phyloP scores from a whole-genome alignment of 2,329 filamentous ascomycete species.

The Catunica adiposa region DNA sequence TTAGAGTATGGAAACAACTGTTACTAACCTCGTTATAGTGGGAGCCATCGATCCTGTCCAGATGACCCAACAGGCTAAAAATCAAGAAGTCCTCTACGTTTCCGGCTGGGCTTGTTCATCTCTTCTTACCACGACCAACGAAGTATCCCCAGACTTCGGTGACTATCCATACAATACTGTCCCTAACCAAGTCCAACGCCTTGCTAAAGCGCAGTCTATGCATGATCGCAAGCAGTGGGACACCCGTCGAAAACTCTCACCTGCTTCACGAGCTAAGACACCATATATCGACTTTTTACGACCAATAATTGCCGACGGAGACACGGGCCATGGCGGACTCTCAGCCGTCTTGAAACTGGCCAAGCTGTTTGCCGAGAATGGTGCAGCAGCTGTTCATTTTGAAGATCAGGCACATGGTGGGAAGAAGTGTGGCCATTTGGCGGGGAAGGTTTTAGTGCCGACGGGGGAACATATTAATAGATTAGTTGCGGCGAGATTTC shows the following conservation, averaged over 20 bases:
- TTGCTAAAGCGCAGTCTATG: constrained; percentile 92
- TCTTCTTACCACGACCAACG: constrained; percentile 82
- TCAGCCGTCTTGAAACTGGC: constrained; percentile 89
- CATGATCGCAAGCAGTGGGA: constrained; percentile 96
- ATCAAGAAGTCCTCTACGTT: constrained; percentile 91
- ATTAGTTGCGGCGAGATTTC: constrained; percentile 77
- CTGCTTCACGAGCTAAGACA: constrained; percentile 54
- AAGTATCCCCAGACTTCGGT: constrained; percentile 93
- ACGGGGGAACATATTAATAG: constrained; percentile 93
- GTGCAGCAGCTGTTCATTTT: constrained; percentile 89
- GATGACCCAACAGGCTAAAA: constrained; percentile 94
- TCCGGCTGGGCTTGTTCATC: constrained; percentile 97
- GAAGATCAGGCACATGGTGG: constrained; percentile 96
- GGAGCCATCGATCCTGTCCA: constrained; percentile 97
- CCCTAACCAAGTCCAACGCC: constrained; percentile 87
- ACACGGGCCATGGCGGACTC: constrained; percentile 86
- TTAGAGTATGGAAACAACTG: not conserved
- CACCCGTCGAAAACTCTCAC: constrained; percentile 56
- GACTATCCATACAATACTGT: constrained; percentile 99
- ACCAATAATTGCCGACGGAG: constrained; percentile 89
- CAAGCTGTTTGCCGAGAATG: constrained; percentile 94
- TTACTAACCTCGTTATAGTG: constrained; percentile 37
- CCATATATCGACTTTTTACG: constrained; percentile 86
- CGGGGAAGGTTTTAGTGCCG: constrained; percentile 88
- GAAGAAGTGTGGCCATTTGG: constrained; percentile 95